These are phyloP conservation scores for Teunomyces barrocoloradensis DNA, from an alignment of 805 yeast species.

Conservation along the genomic window DNA sequence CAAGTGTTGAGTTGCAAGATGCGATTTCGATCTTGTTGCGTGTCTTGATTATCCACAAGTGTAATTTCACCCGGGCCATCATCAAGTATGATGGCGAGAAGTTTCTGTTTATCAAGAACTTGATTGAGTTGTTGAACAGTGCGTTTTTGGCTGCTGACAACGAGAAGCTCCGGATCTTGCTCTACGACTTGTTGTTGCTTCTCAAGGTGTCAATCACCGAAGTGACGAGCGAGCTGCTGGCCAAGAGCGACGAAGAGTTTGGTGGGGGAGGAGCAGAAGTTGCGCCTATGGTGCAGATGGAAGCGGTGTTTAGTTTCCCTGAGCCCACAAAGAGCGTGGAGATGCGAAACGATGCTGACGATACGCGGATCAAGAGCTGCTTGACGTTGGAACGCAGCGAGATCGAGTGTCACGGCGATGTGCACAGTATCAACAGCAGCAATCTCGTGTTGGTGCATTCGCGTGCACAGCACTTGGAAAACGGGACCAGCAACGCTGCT, in stretches of 20 bases:
- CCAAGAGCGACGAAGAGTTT: no score
- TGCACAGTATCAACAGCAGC: conserved; percentile 27
- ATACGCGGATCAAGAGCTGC: conserved; percentile 15
- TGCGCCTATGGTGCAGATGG: not conserved
- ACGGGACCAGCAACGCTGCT: no score
- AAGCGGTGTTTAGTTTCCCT: conserved; percentile 27
- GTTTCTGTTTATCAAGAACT: conserved; percentile 46
- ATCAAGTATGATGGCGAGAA: conserved; percentile 41
- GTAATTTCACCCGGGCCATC: conserved; percentile 42
- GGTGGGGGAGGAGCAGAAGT: not conserved
- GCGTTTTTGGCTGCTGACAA: conserved; percentile 33
- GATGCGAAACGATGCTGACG: conserved; percentile 11
- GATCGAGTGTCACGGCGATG: conserved; percentile 30
- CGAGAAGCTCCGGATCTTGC: conserved; percentile 51
- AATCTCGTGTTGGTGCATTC: conserved; percentile 20
- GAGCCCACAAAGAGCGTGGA: no score
- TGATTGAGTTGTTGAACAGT: conserved; percentile 46
- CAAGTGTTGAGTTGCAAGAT: not conserved
- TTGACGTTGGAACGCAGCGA: conserved; percentile 33
- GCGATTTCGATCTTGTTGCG: conserved; percentile 50
- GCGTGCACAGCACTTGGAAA: not conserved
- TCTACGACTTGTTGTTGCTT: conserved; percentile 58
- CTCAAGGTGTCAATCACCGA: conserved; percentile 42
- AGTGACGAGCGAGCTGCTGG: not conserved
- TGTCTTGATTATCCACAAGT: conserved; percentile 57